Evolutionary conservation across 2,329 filamentous ascomycete genomes (phyloP), one percentile per base, ranked within the genome.

Genomic region (Thielaviopsis euricoi): DNA sequence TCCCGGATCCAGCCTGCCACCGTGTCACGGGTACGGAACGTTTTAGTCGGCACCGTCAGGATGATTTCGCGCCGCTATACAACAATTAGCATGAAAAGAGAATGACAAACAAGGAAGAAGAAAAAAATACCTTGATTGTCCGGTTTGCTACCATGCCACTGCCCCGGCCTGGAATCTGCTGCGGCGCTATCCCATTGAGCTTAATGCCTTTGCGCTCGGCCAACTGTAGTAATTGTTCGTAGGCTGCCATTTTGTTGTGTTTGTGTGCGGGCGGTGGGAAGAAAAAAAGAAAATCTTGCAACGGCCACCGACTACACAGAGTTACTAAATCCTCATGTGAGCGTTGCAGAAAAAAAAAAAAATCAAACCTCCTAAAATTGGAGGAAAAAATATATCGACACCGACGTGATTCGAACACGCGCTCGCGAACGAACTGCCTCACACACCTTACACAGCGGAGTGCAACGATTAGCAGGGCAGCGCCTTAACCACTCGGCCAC

Each of bases 71-170:
- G 64, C 52, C 67, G 61, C 72, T 75, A 46, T 26, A 25, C 2
- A 6, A 17, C 13, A 33, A 22, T 12, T 9, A 19, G 53, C 26
- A 26, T 48, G 29, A 49, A 25, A 46, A 43, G 25, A 33, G n/a
- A 23, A 12, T n/a, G n/a, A n/a, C n/a, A n/a, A 19, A 49, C 26
- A 26, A 52, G 29, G 49, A 25, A 46, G 40, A 43, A 33, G n/a
- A 23, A 12, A 46, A 29, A 55, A 48, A 65, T 71, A 87, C 86
- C 71, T 85, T 72, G 61, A 93, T 76, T 15, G 77, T 71, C 26
- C 78, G 76, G 13, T 80, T 83, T 5, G 88, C 85, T 55, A 90
- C 76, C 58, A 95, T 82, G 52, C 90, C 89, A 56, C 93, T 78
- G 26, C 89, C 89, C 57, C 86, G 77, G 1, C 83, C 85, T 6